Conservation (phyloP, 169 alveolate species). For the Plasmodium yoelii region DNA sequence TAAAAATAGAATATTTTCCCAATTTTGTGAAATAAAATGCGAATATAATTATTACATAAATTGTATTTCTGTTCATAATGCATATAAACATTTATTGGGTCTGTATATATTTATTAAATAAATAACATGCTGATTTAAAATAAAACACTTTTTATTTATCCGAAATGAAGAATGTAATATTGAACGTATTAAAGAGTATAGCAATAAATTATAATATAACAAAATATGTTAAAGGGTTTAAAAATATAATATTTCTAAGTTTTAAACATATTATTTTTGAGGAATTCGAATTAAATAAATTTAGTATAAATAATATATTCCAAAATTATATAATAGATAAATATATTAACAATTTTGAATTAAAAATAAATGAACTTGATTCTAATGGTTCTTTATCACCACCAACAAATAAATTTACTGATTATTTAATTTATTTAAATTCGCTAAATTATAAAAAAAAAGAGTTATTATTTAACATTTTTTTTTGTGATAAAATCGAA, state of each 20-base stretch:
- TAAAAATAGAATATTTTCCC: too few relatives aligned
- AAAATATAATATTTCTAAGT: constrained; percentile 12
- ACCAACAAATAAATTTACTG: constrained; percentile 2
- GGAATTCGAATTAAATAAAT: constrained; percentile 16
- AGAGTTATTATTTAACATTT: constrained; percentile 11
- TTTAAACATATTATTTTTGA: constrained; percentile 22
- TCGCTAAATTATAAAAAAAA: constrained; percentile 1
- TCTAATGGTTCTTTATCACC: background rate
- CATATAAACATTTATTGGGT: too few relatives aligned
- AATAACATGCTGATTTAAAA: background rate
- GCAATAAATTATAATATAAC: background rate
- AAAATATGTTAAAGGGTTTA: constrained; percentile 25
- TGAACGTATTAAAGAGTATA: background rate
- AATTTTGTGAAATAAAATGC: too few relatives aligned
- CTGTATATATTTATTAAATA: too few relatives aligned
- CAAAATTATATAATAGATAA: background rate
- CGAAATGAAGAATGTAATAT: constrained; percentile 4
- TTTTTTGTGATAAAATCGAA: constrained; percentile 7
- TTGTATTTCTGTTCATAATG: too few relatives aligned
- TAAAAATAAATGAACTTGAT: background rate
- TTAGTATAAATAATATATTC: background rate
- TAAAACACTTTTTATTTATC: background rate
- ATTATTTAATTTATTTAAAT: constrained; percentile 9
- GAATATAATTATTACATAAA: too few relatives aligned
- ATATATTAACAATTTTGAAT: background rate